A percentile compares a stretch with the other conserved stretches of the same genome.
phyloP scores from a whole-genome alignment of 2,329 filamentous ascomycete species.

The Penicillium sp. region DNA sequence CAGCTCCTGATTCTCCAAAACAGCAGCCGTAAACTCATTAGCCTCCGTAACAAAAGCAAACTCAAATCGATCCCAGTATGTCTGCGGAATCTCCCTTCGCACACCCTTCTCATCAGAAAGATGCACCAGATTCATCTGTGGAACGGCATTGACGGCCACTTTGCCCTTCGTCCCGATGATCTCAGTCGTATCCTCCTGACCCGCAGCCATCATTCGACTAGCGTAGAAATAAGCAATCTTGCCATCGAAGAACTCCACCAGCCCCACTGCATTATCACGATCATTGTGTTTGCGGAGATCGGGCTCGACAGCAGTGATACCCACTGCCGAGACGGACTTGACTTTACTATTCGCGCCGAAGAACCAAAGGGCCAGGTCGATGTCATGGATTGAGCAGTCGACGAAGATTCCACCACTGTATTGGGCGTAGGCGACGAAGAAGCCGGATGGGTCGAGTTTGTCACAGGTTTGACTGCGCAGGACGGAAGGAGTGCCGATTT shows the following conservation, averaged over 20 bases:
- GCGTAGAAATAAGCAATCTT: constrained; percentile 66
- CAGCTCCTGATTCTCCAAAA: constrained; percentile 56
- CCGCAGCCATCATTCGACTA: constrained; percentile 66
- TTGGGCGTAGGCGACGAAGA: constrained; percentile 68
- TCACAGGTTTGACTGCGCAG: constrained; percentile 68
- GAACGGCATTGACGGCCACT: constrained; percentile 61
- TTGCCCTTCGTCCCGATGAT: constrained; percentile 68
- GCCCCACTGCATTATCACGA: constrained; percentile 62
- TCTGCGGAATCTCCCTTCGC: constrained; percentile 59
- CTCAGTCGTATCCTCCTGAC: constrained; percentile 68
- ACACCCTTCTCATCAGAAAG: constrained; percentile 57
- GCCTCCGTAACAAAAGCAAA: constrained; percentile 65
- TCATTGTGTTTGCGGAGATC: constrained; percentile 60
- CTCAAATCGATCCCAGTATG: constrained; percentile 66
- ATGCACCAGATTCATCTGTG: constrained; percentile 57
- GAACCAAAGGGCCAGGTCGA: constrained; percentile 66
- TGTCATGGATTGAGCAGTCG: constrained; percentile 71
- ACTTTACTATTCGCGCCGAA: constrained; percentile 56
- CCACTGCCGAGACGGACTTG: constrained; percentile 58
- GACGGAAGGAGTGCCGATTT: constrained; percentile 61
- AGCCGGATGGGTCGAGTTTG: constrained; percentile 63
- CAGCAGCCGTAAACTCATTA: constrained; percentile 62
- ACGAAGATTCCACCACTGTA: constrained; percentile 70
- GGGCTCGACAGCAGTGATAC: constrained; percentile 61
- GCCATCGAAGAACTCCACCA: constrained; percentile 65